Conservation (phyloP, 768 basidiomycete species). For the Tricholoma saponaceum region DNA sequence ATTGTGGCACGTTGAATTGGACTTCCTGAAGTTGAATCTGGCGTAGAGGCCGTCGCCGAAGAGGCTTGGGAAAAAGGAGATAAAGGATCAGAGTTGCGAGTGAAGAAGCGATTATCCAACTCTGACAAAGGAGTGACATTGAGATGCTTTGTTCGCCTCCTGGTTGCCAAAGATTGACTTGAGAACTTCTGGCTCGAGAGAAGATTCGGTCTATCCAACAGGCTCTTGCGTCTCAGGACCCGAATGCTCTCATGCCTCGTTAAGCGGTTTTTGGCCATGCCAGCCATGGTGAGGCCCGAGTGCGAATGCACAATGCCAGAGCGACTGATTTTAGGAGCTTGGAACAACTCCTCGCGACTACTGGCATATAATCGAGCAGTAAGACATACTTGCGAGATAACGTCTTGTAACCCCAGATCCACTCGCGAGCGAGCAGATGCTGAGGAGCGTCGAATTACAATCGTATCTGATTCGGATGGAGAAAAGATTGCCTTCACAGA, state of each 20-base stretch:
- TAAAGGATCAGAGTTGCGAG: conserved; percentile 8
- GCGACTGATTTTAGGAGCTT: conserved; percentile 40
- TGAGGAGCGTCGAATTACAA: conserved; percentile 66
- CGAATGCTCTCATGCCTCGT: conserved; percentile 69
- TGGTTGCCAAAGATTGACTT: conserved; percentile 17
- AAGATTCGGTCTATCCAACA: conserved; percentile 31
- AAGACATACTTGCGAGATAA: conserved; percentile 72
- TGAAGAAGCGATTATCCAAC: conserved; percentile 13
- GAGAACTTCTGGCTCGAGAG: conserved; percentile 18
- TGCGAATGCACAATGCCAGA: conserved; percentile 48
- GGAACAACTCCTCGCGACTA: conserved; percentile 60
- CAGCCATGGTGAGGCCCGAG: conserved; percentile 57
- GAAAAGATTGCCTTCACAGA: conserved; percentile 62
- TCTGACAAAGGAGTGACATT: conserved; percentile 30
- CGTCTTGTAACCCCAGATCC: conserved; percentile 76
- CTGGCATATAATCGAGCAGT: conserved; percentile 64
- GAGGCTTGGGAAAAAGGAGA: conserved; percentile 40
- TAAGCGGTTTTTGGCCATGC: conserved; percentile 59
- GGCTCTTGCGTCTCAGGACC: conserved; percentile 55
- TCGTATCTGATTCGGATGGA: conserved; percentile 45
- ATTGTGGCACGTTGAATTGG: conserved; percentile 9
- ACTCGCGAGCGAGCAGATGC: conserved; percentile 62
- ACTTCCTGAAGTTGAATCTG: conserved; percentile 11
- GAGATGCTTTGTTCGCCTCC: conserved; percentile 30
- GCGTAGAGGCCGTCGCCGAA: conserved; percentile 18